Percentiles rank a stretch among this genome's conserved stretches.
Conservation (phyloP, 1,284 basidiomycete species). For the Ceratobasidium sp. region DNA sequence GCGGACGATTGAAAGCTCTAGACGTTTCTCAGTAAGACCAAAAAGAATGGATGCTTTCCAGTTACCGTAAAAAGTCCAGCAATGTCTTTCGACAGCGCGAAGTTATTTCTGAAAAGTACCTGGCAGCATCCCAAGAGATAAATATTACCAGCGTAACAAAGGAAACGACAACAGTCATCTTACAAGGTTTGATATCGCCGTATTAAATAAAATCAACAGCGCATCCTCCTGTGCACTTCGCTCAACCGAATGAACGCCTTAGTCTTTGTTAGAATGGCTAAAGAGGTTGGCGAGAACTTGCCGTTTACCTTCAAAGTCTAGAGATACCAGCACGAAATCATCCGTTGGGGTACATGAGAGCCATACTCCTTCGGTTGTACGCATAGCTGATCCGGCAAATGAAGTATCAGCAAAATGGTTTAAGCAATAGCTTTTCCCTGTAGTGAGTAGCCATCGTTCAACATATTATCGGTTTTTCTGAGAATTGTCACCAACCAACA, state of each 20-base stretch:
- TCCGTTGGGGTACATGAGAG: conserved; percentile 65
- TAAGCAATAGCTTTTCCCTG: conserved; percentile 55
- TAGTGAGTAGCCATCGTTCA: neutral
- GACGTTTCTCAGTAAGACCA: conserved; percentile 43
- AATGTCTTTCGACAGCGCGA: conserved; percentile 49
- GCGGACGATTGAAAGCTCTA: conserved; percentile 70
- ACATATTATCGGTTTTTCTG: too few relatives aligned
- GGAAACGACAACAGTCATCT: neutral
- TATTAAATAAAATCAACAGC: conserved; percentile 67
- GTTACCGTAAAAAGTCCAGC: conserved; percentile 57
- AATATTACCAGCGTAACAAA: too few relatives aligned
- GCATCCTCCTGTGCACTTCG: conserved; percentile 69
- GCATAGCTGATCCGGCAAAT: conserved; percentile 71
- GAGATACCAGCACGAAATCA: conserved; percentile 61
- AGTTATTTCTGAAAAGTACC: conserved; percentile 57
- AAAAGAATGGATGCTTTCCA: neutral
- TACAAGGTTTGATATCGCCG: conserved; percentile 65
- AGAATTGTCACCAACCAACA: conserved; percentile 59
- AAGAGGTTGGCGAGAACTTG: neutral
- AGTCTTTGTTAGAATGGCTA: neutral
- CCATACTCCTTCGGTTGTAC: conserved; percentile 57
- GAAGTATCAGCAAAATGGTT: conserved; percentile 71
- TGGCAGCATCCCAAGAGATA: too few relatives aligned
- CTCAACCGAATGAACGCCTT: conserved; percentile 69
- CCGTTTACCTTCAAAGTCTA: conserved; percentile 66